Base-by-base conservation (phyloP, 768 basidiomycete species). In the Pseudohyphozyma bogoriensis region DNA sequence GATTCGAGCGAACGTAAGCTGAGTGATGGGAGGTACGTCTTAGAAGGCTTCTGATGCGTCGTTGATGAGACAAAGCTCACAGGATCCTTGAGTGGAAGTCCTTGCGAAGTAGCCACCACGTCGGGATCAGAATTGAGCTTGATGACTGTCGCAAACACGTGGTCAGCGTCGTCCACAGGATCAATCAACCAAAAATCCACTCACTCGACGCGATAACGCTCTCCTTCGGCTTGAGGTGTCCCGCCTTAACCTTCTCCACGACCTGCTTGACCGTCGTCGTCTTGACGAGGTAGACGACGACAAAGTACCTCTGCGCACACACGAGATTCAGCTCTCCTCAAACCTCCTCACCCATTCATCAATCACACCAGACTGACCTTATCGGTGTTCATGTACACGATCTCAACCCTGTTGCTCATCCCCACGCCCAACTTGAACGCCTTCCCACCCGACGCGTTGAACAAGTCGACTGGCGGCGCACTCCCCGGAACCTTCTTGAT, bases 401-500 rank as follows among this genome's bases (percentile, higher is more conserved):
- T 20, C 46, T 67, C 66, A 35, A 64, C 55, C 36, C 33, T 47
- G 51, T 67, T 64, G 20, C 49, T 10, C 37, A 35, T 39, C 3
- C 51, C 59, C 3, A 45, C 13, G 8, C 44, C 37, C 4, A 31
- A 36, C 15, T 12, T 18, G 1, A 58, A 22, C 4, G 56, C n/a
- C 24, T 29, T 37, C 33, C 50, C 31, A 58, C 26, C 4, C 55
- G 55, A 51, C 40, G 35, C 51, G 18, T 40, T 4, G n/a, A 31
- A 1, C 9, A 67, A 33, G 42, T 67, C 53, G 37, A 67, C 65
- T 9, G 90, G 90, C n/a, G 90, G 89, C 1, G 89, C 87, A 45
- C 88, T 92, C 4, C 90, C 90, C 32, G 89, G 86, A 68, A 87
- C 91, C 78, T 95, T 95, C 79, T 95, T 95, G 72, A 93, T 75